Conservation (phyloP, 192 early-diverging fungal genomes). For the Backusella liffmaniae region DNA sequence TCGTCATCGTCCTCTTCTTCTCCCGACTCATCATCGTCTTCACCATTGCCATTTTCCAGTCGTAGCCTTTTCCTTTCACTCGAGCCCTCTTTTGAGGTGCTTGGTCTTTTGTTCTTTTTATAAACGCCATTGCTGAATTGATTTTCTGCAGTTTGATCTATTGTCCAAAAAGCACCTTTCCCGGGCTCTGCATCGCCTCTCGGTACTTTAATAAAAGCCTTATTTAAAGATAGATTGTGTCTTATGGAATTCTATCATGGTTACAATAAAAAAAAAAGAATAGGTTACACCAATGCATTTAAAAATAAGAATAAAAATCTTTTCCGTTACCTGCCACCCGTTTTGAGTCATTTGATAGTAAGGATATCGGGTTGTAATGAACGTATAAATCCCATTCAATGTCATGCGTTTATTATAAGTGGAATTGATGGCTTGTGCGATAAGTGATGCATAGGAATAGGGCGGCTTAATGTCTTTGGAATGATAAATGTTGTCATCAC, state of each 20-base stretch:
- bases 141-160: conserved; percentile 65
- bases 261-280: neutral
- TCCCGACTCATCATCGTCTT: neutral
- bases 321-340: conserved; percentile 83
- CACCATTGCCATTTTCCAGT: neutral
- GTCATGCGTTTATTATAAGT: conserved; percentile 71
- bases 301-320: neutral
- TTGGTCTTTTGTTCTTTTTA: conserved; percentile 51
- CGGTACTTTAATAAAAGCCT: conserved; percentile 85
- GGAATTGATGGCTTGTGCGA: conserved; percentile 87
- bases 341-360: conserved; percentile 85
- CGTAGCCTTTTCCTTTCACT: neutral
- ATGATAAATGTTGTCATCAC: neutral
- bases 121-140: conserved; percentile 74
- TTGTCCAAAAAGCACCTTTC: conserved; percentile 93
- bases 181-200: conserved; percentile 82
- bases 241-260: conserved; percentile 82
- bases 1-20: neutral
- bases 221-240: conserved; percentile 92
- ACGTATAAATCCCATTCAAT: conserved; percentile 90
- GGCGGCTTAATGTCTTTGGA: conserved; percentile 67
- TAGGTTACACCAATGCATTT: neutral
- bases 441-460: conserved; percentile 88
- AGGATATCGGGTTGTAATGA: conserved; percentile 79
- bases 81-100: neutral